Base-by-base conservation (phyloP, 805 yeast genomes). In the Torulaspora franciscae region DNA sequence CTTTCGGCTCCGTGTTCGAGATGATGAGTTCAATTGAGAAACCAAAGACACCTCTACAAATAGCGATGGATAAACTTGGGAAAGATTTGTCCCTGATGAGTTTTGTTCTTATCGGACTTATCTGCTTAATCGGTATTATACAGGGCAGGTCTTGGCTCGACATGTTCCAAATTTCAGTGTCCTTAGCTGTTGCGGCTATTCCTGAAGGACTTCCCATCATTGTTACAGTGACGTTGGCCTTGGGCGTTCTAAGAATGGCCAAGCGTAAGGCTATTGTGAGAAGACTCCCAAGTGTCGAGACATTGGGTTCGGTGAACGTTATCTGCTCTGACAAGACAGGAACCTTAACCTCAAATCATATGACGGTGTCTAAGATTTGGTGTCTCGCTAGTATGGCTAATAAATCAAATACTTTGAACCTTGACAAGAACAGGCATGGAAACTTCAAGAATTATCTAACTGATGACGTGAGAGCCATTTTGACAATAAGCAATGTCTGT, bases 181-280 rank as follows among this genome's bases (percentile, higher is more conserved):
- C 97, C 1, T 73, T 93, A 50, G 99, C 99, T 2, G 99, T 93
- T 14, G 99, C 99, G 40, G 99, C 99, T 3, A 93, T 93, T 56
- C 99, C 99, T 4, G 99, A 93, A 67, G 99, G 99, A 43, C 76
- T 93, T 54, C 99, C 99, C 0, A 93, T 93, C 58, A 93, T 93
- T 64, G 99, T 93, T 32, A 91, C 99, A 5, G 99, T 93, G 7
- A 93, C 99, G 0, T 72, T 93, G 51, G 99, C 99, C 0, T 72
- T 93, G 17, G 99, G 99, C 40, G 99, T 93, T 35, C 72, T 93
- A 54, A 76, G 98, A 69, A 93, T 93, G 99, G 97, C 99, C 5
- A 80, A 79, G 42, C 83, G 89, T 56, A 85, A 84, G 58, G 99
- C 98, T 2, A 93, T 93, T 61, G 96, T 93, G 42, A 85, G 90